Base-by-base conservation (phyloP, 495 filamentous ascomycete genomes). In the Mycothermus thermophilus region DNA sequence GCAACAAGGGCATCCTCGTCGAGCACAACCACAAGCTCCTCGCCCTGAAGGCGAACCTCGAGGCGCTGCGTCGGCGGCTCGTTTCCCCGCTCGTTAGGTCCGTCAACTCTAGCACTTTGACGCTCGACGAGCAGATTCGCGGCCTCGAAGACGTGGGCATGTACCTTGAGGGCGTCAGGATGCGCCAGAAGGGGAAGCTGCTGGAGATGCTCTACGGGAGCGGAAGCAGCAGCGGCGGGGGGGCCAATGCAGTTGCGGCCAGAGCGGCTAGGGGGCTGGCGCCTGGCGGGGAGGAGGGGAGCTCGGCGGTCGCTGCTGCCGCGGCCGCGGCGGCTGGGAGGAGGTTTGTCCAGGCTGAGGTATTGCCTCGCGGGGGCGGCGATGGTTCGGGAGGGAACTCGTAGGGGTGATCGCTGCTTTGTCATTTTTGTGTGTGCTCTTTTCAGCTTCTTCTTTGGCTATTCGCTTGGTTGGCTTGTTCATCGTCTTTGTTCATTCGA, bases 1-100 rank as follows among this genome's bases (percentile, higher is more conserved):
- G 71, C n/a, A 92, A 93, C 57, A 92, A 92, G 47, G 73, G 74
- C 24, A 69, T 88, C 8, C 64, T 94, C 2, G 71, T 85, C 18
- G 80, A 86, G 33, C 83, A 93, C 47, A 86, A 88, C 46, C 71
- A 75, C 16, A 78, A 80, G 27, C 67, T 94, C 5, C 57, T 82
- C 6, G 77, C 74, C 5, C 64, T 94, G 3, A 88, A 93, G 46
- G 74, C 77, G 5, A 84, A 78, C 36, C 67, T 94, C 0, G 86
- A 94, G 59, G 77, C 57, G 1, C 56, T 92, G 33, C 64, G 86
- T 15, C 62, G 74, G 23, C 86, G 84, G 47, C 64, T 94, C 15
- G 77, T 93, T 10, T 80, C 74, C 25, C 86, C 86, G 15, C 64
- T 93, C 1, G 77, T 94, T 12, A 62, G 83, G 25, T 71, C 68